phyloP scores from a whole-genome alignment of 768 basidiomycete genomes.

The Mrakia blollopis region DNA sequence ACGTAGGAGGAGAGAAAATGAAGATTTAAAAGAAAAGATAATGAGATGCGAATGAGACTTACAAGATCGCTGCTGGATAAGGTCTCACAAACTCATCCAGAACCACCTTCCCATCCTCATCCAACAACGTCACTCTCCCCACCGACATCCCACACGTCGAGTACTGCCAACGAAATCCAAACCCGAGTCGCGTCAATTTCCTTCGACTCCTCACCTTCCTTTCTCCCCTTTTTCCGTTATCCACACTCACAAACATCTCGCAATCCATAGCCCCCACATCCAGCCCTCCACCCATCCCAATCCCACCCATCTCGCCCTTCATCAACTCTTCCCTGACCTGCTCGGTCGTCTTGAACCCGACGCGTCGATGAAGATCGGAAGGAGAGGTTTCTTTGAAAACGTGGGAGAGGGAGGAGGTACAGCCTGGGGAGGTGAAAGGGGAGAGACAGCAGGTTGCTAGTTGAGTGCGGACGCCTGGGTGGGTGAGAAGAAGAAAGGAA shows the following conservation, averaged over 20 bases:
- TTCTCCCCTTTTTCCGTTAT: background rate
- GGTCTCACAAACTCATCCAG: constrained; percentile 58
- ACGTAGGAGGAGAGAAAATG: background rate
- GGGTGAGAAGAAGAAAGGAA: background rate
- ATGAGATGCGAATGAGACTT: constrained; percentile 15
- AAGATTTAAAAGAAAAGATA: background rate
- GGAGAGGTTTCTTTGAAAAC: constrained; percentile 78
- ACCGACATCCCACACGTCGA: constrained; percentile 84
- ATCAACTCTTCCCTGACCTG: constrained; percentile 36
- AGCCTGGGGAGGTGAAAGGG: constrained; percentile 59
- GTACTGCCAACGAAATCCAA: constrained; percentile 43
- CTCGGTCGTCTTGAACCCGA: constrained; percentile 59
- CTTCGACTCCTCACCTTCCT: background rate
- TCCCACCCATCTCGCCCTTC: constrained; percentile 16
- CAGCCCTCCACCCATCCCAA: constrained; percentile 40
- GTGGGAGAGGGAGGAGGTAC: constrained; percentile 67
- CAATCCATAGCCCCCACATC: constrained; percentile 89
- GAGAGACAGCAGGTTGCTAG: constrained; percentile 75
- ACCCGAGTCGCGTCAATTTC: background rate
- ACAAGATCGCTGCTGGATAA: constrained; percentile 39
- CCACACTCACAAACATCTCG: constrained; percentile 66
- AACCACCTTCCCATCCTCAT: constrained; percentile 64
- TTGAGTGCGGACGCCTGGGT: constrained; percentile 50
- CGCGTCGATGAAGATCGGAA: constrained; percentile 63
- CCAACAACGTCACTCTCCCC: constrained; percentile 83